These are phyloP conservation scores for Orobanche coerulescens DNA, from an alignment of 257 asterid genomes.

Conservation along the genomic window DNA sequence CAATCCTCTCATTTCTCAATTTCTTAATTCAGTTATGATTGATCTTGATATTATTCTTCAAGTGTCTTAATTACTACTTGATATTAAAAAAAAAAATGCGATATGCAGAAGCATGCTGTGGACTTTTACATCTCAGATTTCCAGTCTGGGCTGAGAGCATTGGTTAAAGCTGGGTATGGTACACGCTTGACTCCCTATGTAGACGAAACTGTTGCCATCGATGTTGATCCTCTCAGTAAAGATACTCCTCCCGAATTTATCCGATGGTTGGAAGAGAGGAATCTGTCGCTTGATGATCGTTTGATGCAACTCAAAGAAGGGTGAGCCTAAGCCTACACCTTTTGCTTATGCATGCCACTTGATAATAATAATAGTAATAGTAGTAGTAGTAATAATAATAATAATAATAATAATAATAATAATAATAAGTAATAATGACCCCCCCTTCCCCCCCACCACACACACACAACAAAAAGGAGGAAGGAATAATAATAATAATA, in stretches of 20 bases:
- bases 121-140: slow-evolving; percentile 91
- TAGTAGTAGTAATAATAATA: no score
- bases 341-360: neutral
- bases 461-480: no score
- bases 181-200: slow-evolving; percentile 73
- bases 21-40: no score
- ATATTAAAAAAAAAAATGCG: no score
- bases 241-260: slow-evolving; percentile 52
- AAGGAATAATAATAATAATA: no score
- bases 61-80: no score
- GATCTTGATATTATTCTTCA: no score
- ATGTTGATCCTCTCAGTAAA: slow-evolving; percentile 44
- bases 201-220: slow-evolving; percentile 59
- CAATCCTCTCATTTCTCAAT: no score
- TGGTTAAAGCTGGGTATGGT: slow-evolving; percentile 78
- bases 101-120: slow-evolving; percentile 77
- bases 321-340: slow-evolving; percentile 34
- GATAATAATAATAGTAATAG: neutral
- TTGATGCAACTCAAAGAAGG: slow-evolving; percentile 75
- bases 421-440: no score
- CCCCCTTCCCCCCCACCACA: no score
- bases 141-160: slow-evolving; percentile 85
- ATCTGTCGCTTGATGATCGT: slow-evolving; percentile 63
- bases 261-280: slow-evolving; percentile 78
- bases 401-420: no score